Base-by-base conservation (phyloP, 495 filamentous ascomycete species). In the Monascus purpureus region DNA sequence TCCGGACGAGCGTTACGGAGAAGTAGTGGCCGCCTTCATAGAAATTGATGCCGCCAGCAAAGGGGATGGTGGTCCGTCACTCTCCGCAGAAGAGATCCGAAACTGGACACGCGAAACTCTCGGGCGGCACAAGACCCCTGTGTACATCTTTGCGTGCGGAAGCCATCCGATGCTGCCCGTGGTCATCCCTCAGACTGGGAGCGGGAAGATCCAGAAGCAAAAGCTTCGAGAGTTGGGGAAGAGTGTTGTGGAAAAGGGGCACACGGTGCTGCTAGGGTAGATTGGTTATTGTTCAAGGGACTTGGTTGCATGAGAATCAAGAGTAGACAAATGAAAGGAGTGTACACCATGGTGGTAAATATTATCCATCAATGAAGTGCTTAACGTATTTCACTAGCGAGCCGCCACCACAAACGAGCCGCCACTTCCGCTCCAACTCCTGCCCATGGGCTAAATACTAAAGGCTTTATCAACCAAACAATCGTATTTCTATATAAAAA, bases 171-270 rank as follows among this genome's bases (percentile, higher is more conserved):
- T 73, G n/a, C 61, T 67, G 12, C 49, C 39, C 2, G 55, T 62
- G 6, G 55, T 22, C 9, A 22, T 77, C 3, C 77, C 76, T 3
- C 53, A 79, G 33, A 82, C 77, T 19, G 76, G 76, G 1, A 82
- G 76, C 47, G 77, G 77, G 6, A 82, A 82, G 56, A 68, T 82
- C 13, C 63, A 73, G 40, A 80, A 82, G 54, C 70, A 70, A 51
- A 70, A 75, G 47, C 58, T 81, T 56, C 67, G 71, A 14, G 54
- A 70, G 42, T 49, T 69, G 38, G 73, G 71, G 5, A 67, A 65
- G 33, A 46, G 50, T 36, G 45, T 73, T 13, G 31, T 75, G 42
- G 53, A 55, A 9, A 22, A 9, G 20, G 20, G 9, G 9, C 20
- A 22, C 5, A 9, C 5, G 9, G 20, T 9, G n/a, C n/a, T n/a